phyloP scores from a whole-genome alignment of 441 rosid species.

The Adansonia rubrostipa region DNA sequence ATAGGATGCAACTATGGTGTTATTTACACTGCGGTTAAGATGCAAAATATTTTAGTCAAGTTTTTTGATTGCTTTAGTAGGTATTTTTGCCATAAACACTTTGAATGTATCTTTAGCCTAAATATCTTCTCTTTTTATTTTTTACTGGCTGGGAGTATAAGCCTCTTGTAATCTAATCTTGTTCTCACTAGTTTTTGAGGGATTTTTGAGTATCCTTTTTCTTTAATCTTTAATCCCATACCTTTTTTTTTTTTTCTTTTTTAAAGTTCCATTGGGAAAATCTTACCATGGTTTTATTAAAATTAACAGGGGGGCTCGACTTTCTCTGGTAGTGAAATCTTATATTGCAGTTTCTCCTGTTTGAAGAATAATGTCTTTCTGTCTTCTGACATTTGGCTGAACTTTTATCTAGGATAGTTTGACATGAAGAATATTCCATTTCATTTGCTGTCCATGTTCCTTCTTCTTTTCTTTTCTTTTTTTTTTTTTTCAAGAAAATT shows the following conservation, averaged over 20 bases:
- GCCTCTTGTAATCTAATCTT: not conserved
- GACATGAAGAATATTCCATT: not conserved
- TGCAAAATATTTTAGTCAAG: not conserved
- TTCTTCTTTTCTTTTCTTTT: not conserved
- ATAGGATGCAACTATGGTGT: not conserved
- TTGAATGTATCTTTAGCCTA: not conserved
- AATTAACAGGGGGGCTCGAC: not conserved
- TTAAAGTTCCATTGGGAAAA: not conserved
- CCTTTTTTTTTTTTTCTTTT: not conserved
- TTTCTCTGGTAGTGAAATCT: slow-evolving; percentile 8
- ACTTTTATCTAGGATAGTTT: not conserved
- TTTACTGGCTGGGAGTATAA: not conserved
- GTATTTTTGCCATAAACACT: not conserved
- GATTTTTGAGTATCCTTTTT: not conserved
- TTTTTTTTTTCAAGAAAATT: not conserved
- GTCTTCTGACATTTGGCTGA: not conserved
- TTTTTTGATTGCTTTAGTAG: not conserved
- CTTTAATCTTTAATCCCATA: slow-evolving; percentile 1
- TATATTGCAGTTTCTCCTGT: not conserved
- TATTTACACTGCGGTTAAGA: not conserved
- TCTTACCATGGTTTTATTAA: not conserved
- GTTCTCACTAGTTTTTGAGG: not conserved
- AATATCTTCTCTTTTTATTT: not conserved
- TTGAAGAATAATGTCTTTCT: not conserved
- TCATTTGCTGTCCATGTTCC: not conserved